A percentile compares a stretch with the other conserved stretches of the same genome.
These are phyloP conservation scores for Picochlorum sp. DNA, from an alignment of 139 green algal species.

Conservation along the genomic window DNA sequence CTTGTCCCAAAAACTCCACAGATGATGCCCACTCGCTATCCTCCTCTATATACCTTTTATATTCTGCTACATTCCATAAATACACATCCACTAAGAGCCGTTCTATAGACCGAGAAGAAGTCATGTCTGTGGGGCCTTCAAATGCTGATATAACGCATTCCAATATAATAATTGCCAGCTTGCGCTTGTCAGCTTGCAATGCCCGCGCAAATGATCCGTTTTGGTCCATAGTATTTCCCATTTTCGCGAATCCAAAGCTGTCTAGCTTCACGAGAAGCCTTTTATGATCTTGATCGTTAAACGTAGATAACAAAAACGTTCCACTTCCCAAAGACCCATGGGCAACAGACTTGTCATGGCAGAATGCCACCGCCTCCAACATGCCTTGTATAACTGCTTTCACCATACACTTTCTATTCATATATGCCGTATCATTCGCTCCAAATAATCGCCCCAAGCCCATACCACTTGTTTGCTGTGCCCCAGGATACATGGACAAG, in stretches of 20 bases:
- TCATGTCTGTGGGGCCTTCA: background rate
- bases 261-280: conserved; percentile 65
- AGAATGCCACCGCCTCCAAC: conserved; percentile 47
- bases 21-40: conserved; percentile 26
- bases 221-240: conserved; percentile 3
- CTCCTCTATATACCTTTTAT: conserved; percentile 27
- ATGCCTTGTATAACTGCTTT: conserved; percentile 28
- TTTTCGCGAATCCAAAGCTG: conserved; percentile 62
- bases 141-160: conserved; percentile 23
- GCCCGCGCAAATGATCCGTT: conserved; percentile 13
- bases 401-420: conserved; percentile 30
- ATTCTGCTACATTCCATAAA: conserved; percentile 20
- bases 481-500: conserved; percentile 43
- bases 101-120: conserved; percentile 4
- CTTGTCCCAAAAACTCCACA: conserved; percentile 39
- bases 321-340: conserved; percentile 62
- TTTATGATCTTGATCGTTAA: conserved; percentile 34
- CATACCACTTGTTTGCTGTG: conserved; percentile 27
- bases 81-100: conserved; percentile 26
- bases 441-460: conserved; percentile 30
- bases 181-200: conserved; percentile 15
- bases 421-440: conserved; percentile 5
- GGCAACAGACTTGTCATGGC: conserved; percentile 45
- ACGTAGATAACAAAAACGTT: conserved; percentile 52
- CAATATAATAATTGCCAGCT: conserved; percentile 25